These are phyloP conservation scores for Anisodus tanguticus DNA, from an alignment of 257 asterid genomes.

Conservation along the genomic window DNA sequence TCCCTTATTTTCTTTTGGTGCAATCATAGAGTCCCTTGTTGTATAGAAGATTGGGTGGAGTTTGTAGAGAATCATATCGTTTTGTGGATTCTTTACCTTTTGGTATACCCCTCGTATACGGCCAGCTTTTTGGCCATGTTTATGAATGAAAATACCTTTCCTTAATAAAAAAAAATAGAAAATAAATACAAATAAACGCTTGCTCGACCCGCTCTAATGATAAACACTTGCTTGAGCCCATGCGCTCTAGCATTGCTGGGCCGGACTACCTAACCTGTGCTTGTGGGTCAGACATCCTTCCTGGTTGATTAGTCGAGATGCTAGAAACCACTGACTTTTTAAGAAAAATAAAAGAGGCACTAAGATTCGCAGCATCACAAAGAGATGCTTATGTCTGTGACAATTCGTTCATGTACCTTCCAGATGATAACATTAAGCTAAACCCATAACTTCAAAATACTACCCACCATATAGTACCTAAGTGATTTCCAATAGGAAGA, in stretches of 20 bases:
- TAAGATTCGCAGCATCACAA: not conserved
- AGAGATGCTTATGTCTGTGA: not conserved
- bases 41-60: no score
- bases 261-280: not conserved
- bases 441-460: constrained; percentile 18
- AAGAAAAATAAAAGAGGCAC: not conserved
- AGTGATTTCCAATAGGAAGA: not conserved
- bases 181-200: not conserved
- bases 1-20: no score
- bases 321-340: constrained; percentile 4
- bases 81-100: no score
- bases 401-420: not conserved
- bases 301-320: not conserved
- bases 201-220: not conserved
- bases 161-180: not conserved
- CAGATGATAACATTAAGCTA: not conserved
- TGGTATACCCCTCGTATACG: no score
- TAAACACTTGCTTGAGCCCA: not conserved
- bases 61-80: no score
- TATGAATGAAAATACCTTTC: no score
- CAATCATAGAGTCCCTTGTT: no score
- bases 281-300: not conserved
- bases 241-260: not conserved
- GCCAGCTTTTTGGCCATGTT: no score
- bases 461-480: not conserved